Percentiles rank a stretch among this genome's conserved stretches.
These are phyloP conservation scores for Condylostoma magnum DNA, from an alignment of 169 alveolate genomes.

Conservation along the genomic window DNA sequence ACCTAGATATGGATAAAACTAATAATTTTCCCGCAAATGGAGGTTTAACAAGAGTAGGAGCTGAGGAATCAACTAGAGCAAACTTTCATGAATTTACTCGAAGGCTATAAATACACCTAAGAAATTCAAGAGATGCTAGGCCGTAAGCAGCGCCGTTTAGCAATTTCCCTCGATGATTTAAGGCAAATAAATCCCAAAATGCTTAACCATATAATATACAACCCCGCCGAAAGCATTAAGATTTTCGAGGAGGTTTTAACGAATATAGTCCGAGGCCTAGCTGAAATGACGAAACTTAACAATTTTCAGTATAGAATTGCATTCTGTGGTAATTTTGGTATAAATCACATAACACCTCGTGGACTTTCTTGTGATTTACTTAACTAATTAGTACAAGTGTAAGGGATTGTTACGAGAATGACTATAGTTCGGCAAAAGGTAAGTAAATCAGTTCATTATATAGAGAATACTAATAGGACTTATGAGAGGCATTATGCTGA, in stretches of 20 bases:
- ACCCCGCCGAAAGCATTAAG: neutral
- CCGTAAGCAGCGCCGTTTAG: neutral
- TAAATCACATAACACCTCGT: slow-evolving; percentile 96
- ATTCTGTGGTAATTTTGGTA: slow-evolving; percentile 95
- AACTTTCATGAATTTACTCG: neutral
- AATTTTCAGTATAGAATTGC: slow-evolving; percentile 63
- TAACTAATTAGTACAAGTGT: slow-evolving; percentile 91
- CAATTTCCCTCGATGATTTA: slow-evolving; percentile 3
- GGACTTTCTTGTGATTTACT: slow-evolving; percentile 91
- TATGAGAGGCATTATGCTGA: slow-evolving; percentile 81
- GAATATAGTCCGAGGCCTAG: neutral
- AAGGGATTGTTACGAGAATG: slow-evolving; percentile 96
- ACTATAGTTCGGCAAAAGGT: slow-evolving; percentile 91
- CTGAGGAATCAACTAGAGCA: neutral
- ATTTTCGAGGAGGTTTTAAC: neutral
- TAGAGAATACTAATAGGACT: slow-evolving; percentile 85
- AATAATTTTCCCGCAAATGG: too few relatives aligned
- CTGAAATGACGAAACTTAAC: neutral
- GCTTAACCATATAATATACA: neutral
- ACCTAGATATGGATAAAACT: too few relatives aligned
- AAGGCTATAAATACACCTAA: neutral
- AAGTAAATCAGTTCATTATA: slow-evolving; percentile 88
- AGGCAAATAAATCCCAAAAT: neutral
- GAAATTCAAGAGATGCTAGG: slow-evolving; percentile 15
- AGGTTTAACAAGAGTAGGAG: neutral